These are phyloP conservation scores for Bipolaris sorokiniana DNA, from an alignment of 2,329 filamentous ascomycete species.

Conservation along the genomic window DNA sequence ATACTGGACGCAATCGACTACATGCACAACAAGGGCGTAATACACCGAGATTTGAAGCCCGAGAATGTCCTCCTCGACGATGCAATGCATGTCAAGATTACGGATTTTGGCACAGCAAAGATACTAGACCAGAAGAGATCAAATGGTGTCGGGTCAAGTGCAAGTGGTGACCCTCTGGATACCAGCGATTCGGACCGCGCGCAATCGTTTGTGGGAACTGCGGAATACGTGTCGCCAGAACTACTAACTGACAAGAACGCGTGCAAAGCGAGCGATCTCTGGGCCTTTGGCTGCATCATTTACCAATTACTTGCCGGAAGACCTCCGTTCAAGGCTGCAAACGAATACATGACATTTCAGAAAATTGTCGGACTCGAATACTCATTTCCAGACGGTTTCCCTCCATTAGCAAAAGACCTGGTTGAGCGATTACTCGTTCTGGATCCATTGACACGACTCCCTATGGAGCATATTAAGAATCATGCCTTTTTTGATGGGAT, in stretches of 20 bases:
- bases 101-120: slow-evolving; percentile 98
- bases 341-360: slow-evolving; percentile 97
- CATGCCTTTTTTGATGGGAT: slow-evolving; percentile 94
- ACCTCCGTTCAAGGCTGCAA: slow-evolving; percentile 93
- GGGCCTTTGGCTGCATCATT: slow-evolving; percentile 98
- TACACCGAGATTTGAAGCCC: slow-evolving; percentile 94
- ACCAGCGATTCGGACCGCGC: slow-evolving; percentile 73
- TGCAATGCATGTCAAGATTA: slow-evolving; percentile 98
- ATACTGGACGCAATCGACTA: slow-evolving; percentile 96
- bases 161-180: slow-evolving; percentile 59
- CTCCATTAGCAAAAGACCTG: slow-evolving; percentile 81
- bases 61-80: slow-evolving; percentile 96
- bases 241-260: slow-evolving; percentile 96
- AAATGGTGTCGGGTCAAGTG: slow-evolving; percentile 45
- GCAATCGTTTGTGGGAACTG: slow-evolving; percentile 95
- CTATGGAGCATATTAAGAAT: slow-evolving; percentile 95
- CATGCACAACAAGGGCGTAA: slow-evolving; percentile 95
- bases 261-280: slow-evolving; percentile 96
- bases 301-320: slow-evolving; percentile 96
- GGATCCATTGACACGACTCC: slow-evolving; percentile 81
- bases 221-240: slow-evolving; percentile 97
- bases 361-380: slow-evolving; percentile 97
- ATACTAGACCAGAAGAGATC: slow-evolving; percentile 68
- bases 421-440: slow-evolving; percentile 89
- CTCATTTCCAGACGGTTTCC: slow-evolving; percentile 88